Evolutionary conservation across 1,139 yeast species (phyloP), one percentile per base, ranked within the genome.

Genomic region (Geotrichum klebahnii): DNA sequence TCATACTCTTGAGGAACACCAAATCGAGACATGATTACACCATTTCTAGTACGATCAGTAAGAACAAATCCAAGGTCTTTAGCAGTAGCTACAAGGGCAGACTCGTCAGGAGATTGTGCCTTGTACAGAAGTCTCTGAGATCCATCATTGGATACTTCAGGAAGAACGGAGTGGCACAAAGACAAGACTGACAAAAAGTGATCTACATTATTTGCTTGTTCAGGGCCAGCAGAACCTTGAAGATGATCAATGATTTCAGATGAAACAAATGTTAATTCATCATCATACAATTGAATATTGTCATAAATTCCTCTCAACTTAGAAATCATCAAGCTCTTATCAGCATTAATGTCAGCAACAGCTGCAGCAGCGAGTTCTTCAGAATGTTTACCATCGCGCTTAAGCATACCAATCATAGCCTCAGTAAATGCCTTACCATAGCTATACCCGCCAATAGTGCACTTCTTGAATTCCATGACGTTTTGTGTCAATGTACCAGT

Each of bases 41-140:
- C 85, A 44, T 78, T 77, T 63, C 90, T 82, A 2, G 85, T 80
- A 62, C 96, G 79, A 45, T 79, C 85, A 38, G 80, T 72, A 66
- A 92, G 86, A 8, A 86, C 81, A 65, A 84, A 84, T 3, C 98
- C 98, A 61, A 88, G 73, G 65, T 92, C 97, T 61, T 96, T 78
- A 0, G 98, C 97, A 24, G 95, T 92, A 6, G 86, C 79, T 3
- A 92, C 98, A 53, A 92, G 77, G 0, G 98, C 97, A 36, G 96
- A 94, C 68, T 92, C 98, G 71, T 92, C 98, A 0, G 98, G 98
- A n/a, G 96, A 85, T 67, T 92, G 97, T 0, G 98, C 97, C 64
- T 89, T 87, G 64, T 87, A 79, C 36, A 75, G 78, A 47, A 83
- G 68, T 41, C 71, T 74, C 0, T 79, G 81, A 23, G 86, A 84